Percentiles rank a stretch among this genome's conserved stretches.
Conservation (phyloP, 2,329 filamentous ascomycete genomes). For the Hypoxylon sp. region DNA sequence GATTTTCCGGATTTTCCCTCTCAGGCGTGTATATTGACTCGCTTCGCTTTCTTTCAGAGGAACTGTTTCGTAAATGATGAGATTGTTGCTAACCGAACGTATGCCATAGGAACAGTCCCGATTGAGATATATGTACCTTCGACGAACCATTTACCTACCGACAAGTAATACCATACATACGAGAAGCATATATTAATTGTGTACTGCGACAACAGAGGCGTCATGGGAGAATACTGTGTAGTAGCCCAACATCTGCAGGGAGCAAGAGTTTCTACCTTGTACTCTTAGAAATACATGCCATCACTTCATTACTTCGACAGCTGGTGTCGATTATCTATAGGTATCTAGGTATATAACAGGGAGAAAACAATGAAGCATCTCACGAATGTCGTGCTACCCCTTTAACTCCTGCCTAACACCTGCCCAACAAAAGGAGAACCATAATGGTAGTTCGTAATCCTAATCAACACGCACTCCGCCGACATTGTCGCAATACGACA, state of each 20-base stretch:
- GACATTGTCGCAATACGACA: background rate
- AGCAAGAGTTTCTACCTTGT: background rate
- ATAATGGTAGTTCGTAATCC: background rate
- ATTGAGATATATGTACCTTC: background rate
- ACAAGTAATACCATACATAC: background rate
- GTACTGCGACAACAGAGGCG: background rate
- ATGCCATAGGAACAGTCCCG: background rate
- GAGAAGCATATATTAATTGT: background rate
- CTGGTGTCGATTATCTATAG: conserved; percentile 1
- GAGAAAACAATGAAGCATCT: background rate
- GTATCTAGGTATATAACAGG: background rate
- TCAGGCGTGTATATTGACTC: background rate
- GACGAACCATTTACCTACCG: background rate
- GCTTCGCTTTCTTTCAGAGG: background rate
- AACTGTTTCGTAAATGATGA: background rate
- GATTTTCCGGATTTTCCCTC: background rate
- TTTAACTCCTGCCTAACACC: conserved; percentile 1
- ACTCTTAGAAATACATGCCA: conserved; percentile 1
- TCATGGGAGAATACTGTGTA: background rate
- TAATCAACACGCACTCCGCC: background rate
- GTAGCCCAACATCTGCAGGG: background rate
- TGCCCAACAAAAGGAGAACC: background rate
- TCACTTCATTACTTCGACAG: background rate
- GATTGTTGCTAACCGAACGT: background rate
- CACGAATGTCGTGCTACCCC: conserved; percentile 5